Evolutionary conservation across 1,284 basidiomycete genomes (phyloP).

Genomic region (Xerocomus alliaceus): DNA sequence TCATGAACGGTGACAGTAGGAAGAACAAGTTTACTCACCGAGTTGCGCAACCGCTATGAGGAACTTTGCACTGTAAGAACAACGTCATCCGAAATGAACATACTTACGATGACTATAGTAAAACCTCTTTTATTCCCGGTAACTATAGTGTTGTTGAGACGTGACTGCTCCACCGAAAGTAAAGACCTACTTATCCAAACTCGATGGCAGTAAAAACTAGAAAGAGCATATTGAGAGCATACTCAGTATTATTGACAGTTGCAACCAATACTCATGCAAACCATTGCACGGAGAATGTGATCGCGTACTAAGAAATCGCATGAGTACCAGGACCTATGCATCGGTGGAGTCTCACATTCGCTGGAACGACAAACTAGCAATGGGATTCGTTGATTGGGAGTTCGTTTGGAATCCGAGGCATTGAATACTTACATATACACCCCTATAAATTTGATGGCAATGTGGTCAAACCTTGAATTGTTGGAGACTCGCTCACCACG

Average conservation of each 20-base stretch:
- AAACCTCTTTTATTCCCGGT: not conserved
- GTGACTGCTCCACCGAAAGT: no score
- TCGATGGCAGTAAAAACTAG: slow-evolving; percentile 23
- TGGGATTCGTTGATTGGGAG: not conserved
- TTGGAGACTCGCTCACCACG: slow-evolving; percentile 13
- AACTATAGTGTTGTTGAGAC: not conserved
- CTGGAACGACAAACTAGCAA: not conserved
- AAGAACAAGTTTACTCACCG: not conserved
- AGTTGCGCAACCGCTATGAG: slow-evolving; percentile 4
- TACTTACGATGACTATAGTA: slow-evolving; percentile 5
- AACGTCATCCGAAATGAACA: not conserved
- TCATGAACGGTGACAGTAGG: not conserved
- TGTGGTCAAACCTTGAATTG: not conserved
- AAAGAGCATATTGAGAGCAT: no score
- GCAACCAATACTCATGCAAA: not conserved
- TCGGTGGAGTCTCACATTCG: slow-evolving; percentile 4
- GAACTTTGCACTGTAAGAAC: not conserved
- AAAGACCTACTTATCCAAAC: slow-evolving; percentile 23
- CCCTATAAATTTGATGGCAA: slow-evolving; percentile 4
- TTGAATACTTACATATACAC: slow-evolving; percentile 8
- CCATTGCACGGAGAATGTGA: slow-evolving; percentile 18
- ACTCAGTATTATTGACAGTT: not conserved
- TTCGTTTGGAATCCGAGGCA: not conserved
- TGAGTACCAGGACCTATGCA: not conserved
- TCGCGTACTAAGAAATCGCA: not conserved